Conservation (phyloP, 805 yeast genomes). For the Debaryomyces castellii region DNA sequence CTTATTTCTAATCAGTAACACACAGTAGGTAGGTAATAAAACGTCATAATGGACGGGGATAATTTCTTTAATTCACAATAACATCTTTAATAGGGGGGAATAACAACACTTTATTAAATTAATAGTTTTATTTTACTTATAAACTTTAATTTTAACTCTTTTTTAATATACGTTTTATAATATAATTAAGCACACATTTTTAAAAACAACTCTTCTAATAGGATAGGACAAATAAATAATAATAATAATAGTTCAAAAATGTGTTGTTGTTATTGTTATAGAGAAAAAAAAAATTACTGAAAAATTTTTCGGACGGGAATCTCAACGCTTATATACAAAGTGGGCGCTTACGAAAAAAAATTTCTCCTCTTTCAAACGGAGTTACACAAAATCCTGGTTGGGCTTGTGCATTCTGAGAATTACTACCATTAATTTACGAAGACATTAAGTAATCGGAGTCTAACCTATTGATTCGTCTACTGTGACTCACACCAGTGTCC, state of each 20-base stretch:
- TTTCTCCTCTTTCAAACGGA: slow-evolving; percentile 3
- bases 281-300: slow-evolving; percentile 7
- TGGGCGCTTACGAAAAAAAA: slow-evolving; percentile 1
- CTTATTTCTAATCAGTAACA: neutral
- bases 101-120: slow-evolving; percentile 24
- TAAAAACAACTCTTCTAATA: slow-evolving; percentile 7
- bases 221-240: slow-evolving; percentile 7
- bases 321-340: neutral
- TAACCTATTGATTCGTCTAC: neutral
- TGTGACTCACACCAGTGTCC: neutral
- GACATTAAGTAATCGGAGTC: neutral
- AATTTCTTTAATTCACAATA: slow-evolving; percentile 25
- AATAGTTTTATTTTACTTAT: slow-evolving; percentile 15
- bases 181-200: slow-evolving; percentile 39
- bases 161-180: slow-evolving; percentile 9
- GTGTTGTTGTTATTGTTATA: slow-evolving; percentile 11
- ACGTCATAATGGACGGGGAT: slow-evolving; percentile 34
- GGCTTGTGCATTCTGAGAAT: neutral
- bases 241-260: slow-evolving; percentile 1
- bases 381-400: neutral
- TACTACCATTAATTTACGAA: neutral
- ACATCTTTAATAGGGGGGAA: slow-evolving; percentile 26
- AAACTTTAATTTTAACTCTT: slow-evolving; percentile 9
- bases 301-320: slow-evolving; percentile 3
- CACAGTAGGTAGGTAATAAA: slow-evolving; percentile 3